phyloP scores from a whole-genome alignment of 2,329 filamentous ascomycete genomes.

The Pseudogymnoascus verrucosus region DNA sequence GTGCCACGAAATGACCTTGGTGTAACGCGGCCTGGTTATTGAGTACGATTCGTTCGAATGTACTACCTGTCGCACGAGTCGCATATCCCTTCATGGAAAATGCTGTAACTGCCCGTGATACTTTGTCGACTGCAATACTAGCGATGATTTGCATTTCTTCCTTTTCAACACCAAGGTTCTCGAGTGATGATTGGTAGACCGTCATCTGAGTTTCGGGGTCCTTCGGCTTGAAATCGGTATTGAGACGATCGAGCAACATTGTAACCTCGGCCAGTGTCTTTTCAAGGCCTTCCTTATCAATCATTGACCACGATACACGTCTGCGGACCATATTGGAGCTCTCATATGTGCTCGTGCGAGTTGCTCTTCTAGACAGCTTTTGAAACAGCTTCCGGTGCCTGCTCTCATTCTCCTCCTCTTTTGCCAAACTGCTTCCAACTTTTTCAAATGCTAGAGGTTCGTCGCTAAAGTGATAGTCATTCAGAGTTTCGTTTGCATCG shows the following conservation, averaged over 20 bases:
- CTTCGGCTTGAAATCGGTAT: neutral
- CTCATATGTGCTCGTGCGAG: too few species aligned
- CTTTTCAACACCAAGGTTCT: neutral
- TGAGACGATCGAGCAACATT: neutral
- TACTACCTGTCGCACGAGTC: neutral
- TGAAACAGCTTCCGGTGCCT: too few species aligned
- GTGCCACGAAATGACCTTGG: neutral
- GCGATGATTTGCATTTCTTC: neutral
- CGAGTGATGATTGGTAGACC: neutral
- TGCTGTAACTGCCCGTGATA: neutral
- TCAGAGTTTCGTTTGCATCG: neutral
- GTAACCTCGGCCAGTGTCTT: neutral
- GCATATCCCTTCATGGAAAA: neutral
- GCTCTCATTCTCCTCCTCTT: neutral
- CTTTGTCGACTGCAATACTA: neutral
- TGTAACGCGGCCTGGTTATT: neutral
- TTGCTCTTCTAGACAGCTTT: too few species aligned
- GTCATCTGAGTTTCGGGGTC: neutral
- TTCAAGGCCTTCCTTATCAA: neutral
- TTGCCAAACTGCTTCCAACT: neutral
- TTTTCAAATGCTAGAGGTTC: neutral
- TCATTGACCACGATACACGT: neutral
- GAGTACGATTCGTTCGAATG: neutral
- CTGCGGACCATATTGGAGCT: neutral
- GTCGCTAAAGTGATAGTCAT: neutral